A percentile compares a stretch with the other conserved stretches of the same genome.
Conservation (phyloP, 2,329 filamentous ascomycete genomes). For the Sarocladium strictum region DNA sequence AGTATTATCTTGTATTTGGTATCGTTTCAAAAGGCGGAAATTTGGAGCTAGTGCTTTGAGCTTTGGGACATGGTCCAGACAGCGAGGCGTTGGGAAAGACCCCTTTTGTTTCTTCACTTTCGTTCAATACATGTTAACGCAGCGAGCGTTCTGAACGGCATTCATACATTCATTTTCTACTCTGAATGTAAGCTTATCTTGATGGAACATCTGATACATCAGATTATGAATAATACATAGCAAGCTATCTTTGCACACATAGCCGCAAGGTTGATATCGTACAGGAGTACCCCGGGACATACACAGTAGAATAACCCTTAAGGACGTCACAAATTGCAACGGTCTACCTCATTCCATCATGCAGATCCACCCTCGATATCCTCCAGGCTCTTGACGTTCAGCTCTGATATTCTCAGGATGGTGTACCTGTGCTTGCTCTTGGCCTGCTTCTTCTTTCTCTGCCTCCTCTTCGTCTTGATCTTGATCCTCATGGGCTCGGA, state of each 20-base stretch:
- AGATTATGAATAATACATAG: too few species aligned
- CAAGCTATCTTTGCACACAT: neutral
- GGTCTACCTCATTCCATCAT: slow-evolving; percentile 10
- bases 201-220: too few species aligned
- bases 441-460: slow-evolving; percentile 66
- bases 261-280: neutral
- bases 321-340: neutral
- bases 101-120: slow-evolving; percentile 2
- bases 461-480: slow-evolving; percentile 76
- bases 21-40: neutral
- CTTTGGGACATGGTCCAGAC: neutral
- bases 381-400: slow-evolving; percentile 53
- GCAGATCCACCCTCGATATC: slow-evolving; percentile 27
- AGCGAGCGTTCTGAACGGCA: neutral
- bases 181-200: too few species aligned
- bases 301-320: neutral
- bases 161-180: neutral
- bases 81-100: slow-evolving; percentile 5
- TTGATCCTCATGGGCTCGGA: slow-evolving; percentile 70
- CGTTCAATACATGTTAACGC: neutral
- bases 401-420: slow-evolving; percentile 74
- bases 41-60: neutral
- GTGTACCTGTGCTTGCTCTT: slow-evolving; percentile 91
- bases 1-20: neutral
- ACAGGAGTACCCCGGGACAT: neutral